Evolutionary conservation across 192 early-diverging fungal species (phyloP).

Genomic region (Haplosporangium gracile): DNA sequence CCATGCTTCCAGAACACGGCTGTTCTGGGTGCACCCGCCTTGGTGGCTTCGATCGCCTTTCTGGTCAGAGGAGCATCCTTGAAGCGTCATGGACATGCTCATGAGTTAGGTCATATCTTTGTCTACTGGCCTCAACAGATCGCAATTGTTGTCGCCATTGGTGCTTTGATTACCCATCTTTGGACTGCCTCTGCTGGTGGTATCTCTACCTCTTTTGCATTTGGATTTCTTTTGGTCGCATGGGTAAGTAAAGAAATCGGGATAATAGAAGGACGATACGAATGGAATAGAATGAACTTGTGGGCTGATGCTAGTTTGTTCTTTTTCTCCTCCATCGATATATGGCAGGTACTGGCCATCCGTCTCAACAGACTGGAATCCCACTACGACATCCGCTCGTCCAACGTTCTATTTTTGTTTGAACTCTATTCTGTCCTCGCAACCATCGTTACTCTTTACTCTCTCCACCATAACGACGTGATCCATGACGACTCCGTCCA

Average conservation of each 20-base stretch:
- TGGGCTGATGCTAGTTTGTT: neutral
- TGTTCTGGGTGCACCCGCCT: constrained; percentile 17
- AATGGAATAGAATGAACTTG: neutral
- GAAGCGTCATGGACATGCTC: constrained; percentile 2
- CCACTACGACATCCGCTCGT: constrained; percentile 28
- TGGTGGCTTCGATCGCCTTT: constrained; percentile 13
- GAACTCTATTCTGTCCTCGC: constrained; percentile 18
- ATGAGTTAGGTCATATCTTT: constrained; percentile 7
- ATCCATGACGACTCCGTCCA: neutral
- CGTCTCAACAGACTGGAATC: constrained; percentile 27
- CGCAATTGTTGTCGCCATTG: constrained; percentile 8
- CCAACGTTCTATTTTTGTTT: constrained; percentile 18
- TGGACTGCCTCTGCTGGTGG: neutral
- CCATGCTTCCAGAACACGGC: constrained; percentile 34
- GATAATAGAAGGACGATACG: neutral
- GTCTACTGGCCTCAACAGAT: constrained; percentile 31
- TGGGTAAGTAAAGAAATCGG: constrained; percentile 18
- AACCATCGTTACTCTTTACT: constrained; percentile 11
- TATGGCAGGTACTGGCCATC: constrained; percentile 20
- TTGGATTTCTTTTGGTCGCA: neutral
- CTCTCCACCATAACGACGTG: constrained; percentile 13
- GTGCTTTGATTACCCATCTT: neutral
- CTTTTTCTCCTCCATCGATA: neutral
- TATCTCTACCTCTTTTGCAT: constrained; percentile 10
- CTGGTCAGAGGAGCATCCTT: constrained; percentile 12